Evolutionary conservation across 371 early-diverging fungal species (phyloP).

Genomic region (Mucor mucedo): DNA sequence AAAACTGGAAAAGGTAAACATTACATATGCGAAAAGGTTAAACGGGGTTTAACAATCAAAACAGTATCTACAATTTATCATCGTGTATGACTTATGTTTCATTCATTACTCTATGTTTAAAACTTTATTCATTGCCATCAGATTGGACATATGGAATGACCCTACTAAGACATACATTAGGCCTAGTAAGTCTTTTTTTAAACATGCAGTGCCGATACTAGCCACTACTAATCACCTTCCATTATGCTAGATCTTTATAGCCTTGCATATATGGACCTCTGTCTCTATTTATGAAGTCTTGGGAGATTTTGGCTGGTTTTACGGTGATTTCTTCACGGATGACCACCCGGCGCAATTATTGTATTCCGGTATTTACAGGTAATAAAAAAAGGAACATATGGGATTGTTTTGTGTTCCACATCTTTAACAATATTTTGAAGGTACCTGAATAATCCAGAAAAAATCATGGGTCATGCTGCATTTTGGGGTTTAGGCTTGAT

Average conservation of each 20-base stretch:
- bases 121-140: constrained; percentile 73
- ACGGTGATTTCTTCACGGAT: constrained; percentile 87
- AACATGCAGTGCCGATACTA: background rate
- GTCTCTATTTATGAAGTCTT: constrained; percentile 88
- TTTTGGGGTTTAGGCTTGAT: constrained; percentile 92
- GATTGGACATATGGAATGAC: constrained; percentile 76
- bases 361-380: constrained; percentile 86
- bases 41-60: background rate
- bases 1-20: constrained; percentile 72
- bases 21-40: background rate
- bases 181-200: constrained; percentile 36
- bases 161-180: constrained; percentile 78
- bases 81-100: constrained; percentile 87
- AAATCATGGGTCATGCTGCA: constrained; percentile 87
- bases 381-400: constrained; percentile 26
- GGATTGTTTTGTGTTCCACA: background rate
- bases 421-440: background rate
- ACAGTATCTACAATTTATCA: constrained; percentile 81
- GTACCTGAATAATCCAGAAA: constrained; percentile 88
- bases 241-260: constrained; percentile 59
- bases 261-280: constrained; percentile 87
- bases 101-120: constrained; percentile 75
- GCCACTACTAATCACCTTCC: background rate
- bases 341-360: constrained; percentile 64
- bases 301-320: constrained; percentile 94